Evolutionary conservation across 2,329 filamentous ascomycete genomes (phyloP).

Genomic region (Lecanicillium sp.): DNA sequence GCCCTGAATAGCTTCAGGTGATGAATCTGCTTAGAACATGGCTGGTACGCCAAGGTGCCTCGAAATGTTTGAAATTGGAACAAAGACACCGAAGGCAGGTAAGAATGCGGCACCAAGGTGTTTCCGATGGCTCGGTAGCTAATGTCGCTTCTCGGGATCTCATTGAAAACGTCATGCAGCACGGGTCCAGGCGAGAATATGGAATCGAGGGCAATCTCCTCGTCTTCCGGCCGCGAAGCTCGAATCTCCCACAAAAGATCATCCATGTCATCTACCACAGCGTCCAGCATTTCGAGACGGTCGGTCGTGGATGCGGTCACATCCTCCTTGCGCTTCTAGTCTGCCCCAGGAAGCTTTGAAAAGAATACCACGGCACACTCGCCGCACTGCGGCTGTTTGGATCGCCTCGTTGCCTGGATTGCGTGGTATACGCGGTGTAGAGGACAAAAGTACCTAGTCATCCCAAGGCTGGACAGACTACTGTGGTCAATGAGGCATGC

Average conservation of each 20-base stretch:
- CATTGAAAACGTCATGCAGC: slow-evolving; percentile 1
- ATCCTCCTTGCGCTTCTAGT: slow-evolving; percentile 17
- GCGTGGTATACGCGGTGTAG: slow-evolving; percentile 19
- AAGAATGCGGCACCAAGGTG: slow-evolving; percentile 16
- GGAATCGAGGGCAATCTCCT: slow-evolving; percentile 1
- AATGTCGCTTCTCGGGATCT: slow-evolving; percentile 15
- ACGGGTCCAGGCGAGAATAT: no score
- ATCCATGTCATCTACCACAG: slow-evolving; percentile 1
- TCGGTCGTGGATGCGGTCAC: slow-evolving; percentile 5
- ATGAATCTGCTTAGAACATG: slow-evolving; percentile 17
- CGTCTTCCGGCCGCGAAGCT: neutral
- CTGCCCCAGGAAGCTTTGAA: slow-evolving; percentile 5
- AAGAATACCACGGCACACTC: slow-evolving; percentile 25
- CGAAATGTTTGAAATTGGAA: slow-evolving; percentile 19
- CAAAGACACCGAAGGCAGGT: slow-evolving; percentile 14
- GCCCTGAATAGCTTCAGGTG: slow-evolving; percentile 13
- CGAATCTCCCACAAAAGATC: neutral
- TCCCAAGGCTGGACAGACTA: slow-evolving; percentile 9
- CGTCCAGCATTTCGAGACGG: neutral
- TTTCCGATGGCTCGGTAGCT: slow-evolving; percentile 15
- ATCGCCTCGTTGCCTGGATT: slow-evolving; percentile 10
- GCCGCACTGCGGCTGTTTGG: slow-evolving; percentile 22
- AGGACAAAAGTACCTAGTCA: slow-evolving; percentile 22
- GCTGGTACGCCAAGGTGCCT: slow-evolving; percentile 19
- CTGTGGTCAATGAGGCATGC: slow-evolving; percentile 15